Evolutionary conservation across 2,329 filamentous ascomycete species (phyloP).

Genomic region (Fusarium devonianum): DNA sequence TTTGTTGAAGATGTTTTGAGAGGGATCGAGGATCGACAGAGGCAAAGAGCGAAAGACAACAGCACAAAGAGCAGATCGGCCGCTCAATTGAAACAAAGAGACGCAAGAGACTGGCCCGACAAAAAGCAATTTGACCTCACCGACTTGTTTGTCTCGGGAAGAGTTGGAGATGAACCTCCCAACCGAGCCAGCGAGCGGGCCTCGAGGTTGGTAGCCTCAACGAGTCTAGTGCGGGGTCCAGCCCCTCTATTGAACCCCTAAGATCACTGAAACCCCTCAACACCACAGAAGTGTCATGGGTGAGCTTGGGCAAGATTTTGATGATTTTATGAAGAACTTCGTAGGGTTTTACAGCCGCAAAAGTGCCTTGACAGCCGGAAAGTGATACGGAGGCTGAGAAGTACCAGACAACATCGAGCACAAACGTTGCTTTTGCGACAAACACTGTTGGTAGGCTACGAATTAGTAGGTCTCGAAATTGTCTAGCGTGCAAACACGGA

Average conservation of each 20-base stretch:
- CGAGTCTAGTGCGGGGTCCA: constrained; percentile 41
- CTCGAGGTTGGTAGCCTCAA: constrained; percentile 27
- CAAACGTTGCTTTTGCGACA: no score
- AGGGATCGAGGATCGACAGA: no score
- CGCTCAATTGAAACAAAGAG: constrained; percentile 8
- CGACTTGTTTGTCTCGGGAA: constrained; percentile 41
- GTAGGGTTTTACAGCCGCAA: no score
- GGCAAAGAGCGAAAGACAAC: not conserved
- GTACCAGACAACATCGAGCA: no score
- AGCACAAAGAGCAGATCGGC: constrained; percentile 5
- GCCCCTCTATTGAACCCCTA: constrained; percentile 33
- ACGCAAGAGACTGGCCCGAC: not conserved
- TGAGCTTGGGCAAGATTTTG: no score
- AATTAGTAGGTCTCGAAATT: no score
- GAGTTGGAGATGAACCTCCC: constrained; percentile 39
- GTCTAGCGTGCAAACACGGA: no score
- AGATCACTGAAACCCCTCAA: constrained; percentile 27
- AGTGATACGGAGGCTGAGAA: no score
- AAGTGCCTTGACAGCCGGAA: no score
- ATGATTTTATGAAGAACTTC: no score
- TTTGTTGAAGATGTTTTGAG: not conserved
- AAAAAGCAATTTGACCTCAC: constrained; percentile 32
- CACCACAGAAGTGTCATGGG: constrained; percentile 17
- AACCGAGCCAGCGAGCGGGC: constrained; percentile 12
- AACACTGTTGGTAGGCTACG: no score